Percentiles rank a stretch among this genome's conserved stretches.
Evolutionary conservation across 1,284 basidiomycete species (phyloP).

Genomic region (Leccinum holopus): DNA sequence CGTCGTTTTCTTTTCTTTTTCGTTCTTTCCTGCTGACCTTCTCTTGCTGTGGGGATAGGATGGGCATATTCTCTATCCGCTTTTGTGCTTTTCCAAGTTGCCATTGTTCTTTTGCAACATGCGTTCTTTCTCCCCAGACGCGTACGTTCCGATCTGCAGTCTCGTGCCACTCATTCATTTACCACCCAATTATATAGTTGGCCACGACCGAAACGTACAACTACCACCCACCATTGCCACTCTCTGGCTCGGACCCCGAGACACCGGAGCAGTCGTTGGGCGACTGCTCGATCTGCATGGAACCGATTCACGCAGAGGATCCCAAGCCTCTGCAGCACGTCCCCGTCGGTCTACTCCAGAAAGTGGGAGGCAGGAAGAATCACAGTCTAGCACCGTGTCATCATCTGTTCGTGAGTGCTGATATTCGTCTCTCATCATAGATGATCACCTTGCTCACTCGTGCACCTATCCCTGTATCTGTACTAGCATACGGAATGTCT

Average conservation of each 20-base stretch:
- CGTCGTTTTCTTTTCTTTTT: background rate
- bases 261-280: slow-evolving; percentile 70
- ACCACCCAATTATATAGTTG: slow-evolving; percentile 44
- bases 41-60: slow-evolving; percentile 35
- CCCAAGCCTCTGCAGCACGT: slow-evolving; percentile 36
- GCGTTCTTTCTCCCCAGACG: slow-evolving; percentile 75
- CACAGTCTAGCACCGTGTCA: slow-evolving; percentile 89
- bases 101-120: slow-evolving; percentile 72
- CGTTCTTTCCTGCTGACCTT: background rate
- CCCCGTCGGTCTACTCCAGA: slow-evolving; percentile 36
- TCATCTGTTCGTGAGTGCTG: slow-evolving; percentile 75
- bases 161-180: background rate
- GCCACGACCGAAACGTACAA: slow-evolving; percentile 67
- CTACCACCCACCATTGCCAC: slow-evolving; percentile 78
- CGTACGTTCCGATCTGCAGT: slow-evolving; percentile 36
- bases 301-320: slow-evolving; percentile 66
- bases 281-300: slow-evolving; percentile 92
- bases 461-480: background rate
- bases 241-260: slow-evolving; percentile 60
- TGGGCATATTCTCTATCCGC: slow-evolving; percentile 68
- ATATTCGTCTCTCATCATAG: background rate
- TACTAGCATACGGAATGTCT: slow-evolving; percentile 80
- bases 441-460: background rate
- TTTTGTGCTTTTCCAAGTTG: slow-evolving; percentile 66
- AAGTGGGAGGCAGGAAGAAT: slow-evolving; percentile 49